These are phyloP conservation scores for Ophiostoma populinum DNA, from an alignment of 2,329 filamentous ascomycete genomes.

Conservation along the genomic window DNA sequence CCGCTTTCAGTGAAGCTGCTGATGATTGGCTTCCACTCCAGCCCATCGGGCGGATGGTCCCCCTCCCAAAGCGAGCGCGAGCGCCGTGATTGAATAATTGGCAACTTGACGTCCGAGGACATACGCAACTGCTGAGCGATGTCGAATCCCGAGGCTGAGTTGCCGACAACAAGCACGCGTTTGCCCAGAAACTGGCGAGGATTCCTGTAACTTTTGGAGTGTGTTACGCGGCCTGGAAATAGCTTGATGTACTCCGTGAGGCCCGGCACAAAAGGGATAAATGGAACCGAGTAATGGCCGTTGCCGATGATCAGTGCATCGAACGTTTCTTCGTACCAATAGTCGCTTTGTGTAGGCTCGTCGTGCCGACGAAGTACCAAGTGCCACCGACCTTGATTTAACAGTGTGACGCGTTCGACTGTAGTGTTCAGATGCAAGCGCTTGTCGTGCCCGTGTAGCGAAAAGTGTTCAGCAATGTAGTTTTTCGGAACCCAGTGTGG, in stretches of 20 bases:
- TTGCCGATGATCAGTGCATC: conserved; percentile 44
- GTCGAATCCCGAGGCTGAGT: conserved; percentile 69
- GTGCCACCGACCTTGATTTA: conserved; percentile 29
- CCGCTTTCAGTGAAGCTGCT: conserved; percentile 28
- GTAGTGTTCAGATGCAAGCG: conserved; percentile 32
- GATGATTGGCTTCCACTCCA: conserved; percentile 41
- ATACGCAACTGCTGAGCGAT: conserved; percentile 55
- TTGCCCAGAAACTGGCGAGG: conserved; percentile 44
- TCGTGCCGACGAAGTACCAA: conserved; percentile 32
- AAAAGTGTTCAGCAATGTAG: conserved; percentile 39
- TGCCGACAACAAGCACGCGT: conserved; percentile 72
- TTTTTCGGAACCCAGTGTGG: conserved; percentile 35
- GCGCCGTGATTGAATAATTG: conserved; percentile 44
- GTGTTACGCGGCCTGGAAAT: conserved; percentile 35
- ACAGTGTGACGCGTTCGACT: conserved; percentile 15
- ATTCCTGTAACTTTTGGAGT: conserved; percentile 66
- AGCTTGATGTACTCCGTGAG: conserved; percentile 26
- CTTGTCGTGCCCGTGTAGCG: conserved; percentile 27
- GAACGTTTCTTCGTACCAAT: conserved; percentile 44
- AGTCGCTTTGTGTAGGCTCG: conserved; percentile 24
- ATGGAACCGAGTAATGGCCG: conserved; percentile 44
- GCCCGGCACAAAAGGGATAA: conserved; percentile 28
- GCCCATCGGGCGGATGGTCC: conserved; percentile 36
- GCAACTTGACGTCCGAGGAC: conserved; percentile 19
- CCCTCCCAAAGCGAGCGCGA: conserved; percentile 31